Evolutionary conservation across 1,284 basidiomycete genomes (phyloP).

Genomic region (Porodaedalea pini): DNA sequence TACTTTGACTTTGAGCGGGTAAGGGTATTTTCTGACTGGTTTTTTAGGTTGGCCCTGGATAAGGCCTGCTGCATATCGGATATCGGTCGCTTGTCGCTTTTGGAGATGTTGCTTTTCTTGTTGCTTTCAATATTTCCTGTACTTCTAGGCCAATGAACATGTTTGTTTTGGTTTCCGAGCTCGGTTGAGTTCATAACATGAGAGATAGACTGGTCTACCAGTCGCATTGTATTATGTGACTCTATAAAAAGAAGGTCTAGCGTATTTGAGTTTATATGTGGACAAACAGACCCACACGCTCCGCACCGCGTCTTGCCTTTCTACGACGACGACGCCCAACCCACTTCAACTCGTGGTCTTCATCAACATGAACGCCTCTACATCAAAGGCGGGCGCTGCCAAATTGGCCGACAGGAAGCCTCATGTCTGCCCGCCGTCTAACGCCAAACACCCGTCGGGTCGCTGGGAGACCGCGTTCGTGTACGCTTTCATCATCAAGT

Average conservation of each 20-base stretch:
- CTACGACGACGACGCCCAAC: constrained; percentile 6
- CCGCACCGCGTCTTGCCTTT: constrained; percentile 3
- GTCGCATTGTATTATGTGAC: neutral
- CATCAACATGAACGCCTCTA: constrained; percentile 15
- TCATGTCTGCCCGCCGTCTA: constrained; percentile 71
- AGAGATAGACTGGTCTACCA: no score
- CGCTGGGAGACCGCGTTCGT: constrained; percentile 84
- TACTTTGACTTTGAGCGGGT: constrained; percentile 25
- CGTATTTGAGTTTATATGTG: neutral
- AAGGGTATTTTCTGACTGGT: constrained; percentile 24
- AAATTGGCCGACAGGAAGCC: constrained; percentile 47
- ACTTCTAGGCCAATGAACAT: neutral
- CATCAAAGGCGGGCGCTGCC: constrained; percentile 8
- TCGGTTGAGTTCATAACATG: no score
- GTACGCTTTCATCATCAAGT: constrained; percentile 77
- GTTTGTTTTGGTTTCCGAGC: neutral
- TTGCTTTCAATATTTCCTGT: constrained; percentile 4
- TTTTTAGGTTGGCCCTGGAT: constrained; percentile 71
- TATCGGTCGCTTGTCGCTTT: neutral
- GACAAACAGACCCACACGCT: no score
- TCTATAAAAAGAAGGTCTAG: no score
- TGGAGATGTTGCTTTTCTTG: neutral
- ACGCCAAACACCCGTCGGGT: constrained; percentile 66
- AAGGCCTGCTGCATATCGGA: constrained; percentile 33
- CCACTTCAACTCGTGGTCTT: neutral